A percentile compares a stretch with the other conserved stretches of the same genome.
phyloP scores from a whole-genome alignment of 768 basidiomycete genomes.

The Omphalotus guepiniiformis region DNA sequence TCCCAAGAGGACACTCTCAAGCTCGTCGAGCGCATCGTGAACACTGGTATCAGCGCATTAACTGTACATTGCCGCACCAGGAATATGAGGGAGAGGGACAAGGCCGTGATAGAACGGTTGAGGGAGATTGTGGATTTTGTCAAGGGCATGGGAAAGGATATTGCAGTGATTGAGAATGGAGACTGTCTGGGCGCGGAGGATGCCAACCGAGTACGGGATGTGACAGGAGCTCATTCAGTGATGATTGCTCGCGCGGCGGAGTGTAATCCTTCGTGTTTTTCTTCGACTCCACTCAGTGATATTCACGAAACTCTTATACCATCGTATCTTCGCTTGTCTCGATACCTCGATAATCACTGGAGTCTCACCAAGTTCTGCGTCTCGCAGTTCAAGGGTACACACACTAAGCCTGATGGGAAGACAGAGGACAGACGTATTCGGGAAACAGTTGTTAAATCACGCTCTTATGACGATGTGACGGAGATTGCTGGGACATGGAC shows the following conservation, averaged over 20 bases:
- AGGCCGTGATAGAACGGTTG: constrained; percentile 73
- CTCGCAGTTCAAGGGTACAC: constrained; percentile 71
- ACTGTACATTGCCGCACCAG: constrained; percentile 95
- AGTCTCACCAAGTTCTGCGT: constrained; percentile 86
- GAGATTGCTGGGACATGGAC: constrained; percentile 50
- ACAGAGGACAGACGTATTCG: constrained; percentile 53
- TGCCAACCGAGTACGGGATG: constrained; percentile 63
- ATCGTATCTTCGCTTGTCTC: constrained; percentile 70
- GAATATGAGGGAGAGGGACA: constrained; percentile 82
- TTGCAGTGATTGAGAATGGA: constrained; percentile 94
- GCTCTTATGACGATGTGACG: constrained; percentile 53
- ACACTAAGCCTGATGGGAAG: constrained; percentile 48
- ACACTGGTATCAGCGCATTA: constrained; percentile 83
- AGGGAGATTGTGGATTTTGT: constrained; percentile 86
- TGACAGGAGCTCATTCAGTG: constrained; percentile 84
- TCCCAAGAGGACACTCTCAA: constrained; percentile 83
- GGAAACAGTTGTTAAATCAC: constrained; percentile 53
- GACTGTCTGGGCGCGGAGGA: constrained; percentile 82
- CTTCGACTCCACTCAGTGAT: constrained; percentile 59
- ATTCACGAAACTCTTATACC: constrained; percentile 67
- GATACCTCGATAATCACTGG: constrained; percentile 78
- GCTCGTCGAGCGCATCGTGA: constrained; percentile 83
- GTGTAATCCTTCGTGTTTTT: constrained; percentile 87
- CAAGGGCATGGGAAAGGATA: constrained; percentile 60
- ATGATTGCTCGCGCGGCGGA: constrained; percentile 98